Evolutionary conservation across 257 asterid species (phyloP).

Genomic region (Scutellaria minor): DNA sequence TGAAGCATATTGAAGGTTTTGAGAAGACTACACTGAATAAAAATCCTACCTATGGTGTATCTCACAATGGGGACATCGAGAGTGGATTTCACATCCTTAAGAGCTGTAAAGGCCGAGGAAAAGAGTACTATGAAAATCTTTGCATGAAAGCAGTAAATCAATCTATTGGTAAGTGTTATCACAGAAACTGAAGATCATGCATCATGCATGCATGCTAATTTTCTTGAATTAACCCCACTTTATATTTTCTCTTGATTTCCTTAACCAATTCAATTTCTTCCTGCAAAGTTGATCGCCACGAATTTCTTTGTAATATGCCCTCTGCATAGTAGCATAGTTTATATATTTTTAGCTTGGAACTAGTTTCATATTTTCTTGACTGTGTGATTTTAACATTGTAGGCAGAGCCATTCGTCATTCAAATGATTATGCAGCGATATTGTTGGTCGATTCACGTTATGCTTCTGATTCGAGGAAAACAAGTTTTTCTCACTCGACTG

Average conservation of each 20-base stretch:
- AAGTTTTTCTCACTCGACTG: slow-evolving; percentile 60
- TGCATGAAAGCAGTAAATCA: slow-evolving; percentile 99
- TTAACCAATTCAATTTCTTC: not conserved
- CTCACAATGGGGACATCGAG: slow-evolving; percentile 52
- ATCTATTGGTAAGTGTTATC: slow-evolving; percentile 71
- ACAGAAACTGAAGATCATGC: slow-evolving; percentile 14
- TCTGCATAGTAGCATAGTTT: not conserved
- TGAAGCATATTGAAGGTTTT: slow-evolving; percentile 87
- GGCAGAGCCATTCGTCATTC: slow-evolving; percentile 96
- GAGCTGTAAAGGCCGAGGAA: slow-evolving; percentile 85
- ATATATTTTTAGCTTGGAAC: slow-evolving; percentile 11
- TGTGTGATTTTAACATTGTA: slow-evolving; percentile 36
- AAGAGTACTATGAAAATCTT: slow-evolving; percentile 91
- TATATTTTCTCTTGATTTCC: not conserved
- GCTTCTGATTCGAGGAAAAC: slow-evolving; percentile 61
- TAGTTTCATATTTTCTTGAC: slow-evolving; percentile 19
- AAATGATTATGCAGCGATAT: slow-evolving; percentile 85
- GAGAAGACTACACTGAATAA: slow-evolving; percentile 39
- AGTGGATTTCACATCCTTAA: slow-evolving; percentile 70
- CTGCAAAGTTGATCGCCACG: not conserved
- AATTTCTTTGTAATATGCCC: not conserved
- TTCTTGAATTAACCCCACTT: no score
- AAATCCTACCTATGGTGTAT: slow-evolving; percentile 41
- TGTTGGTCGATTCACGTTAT: slow-evolving; percentile 89
- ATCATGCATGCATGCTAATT: not conserved